Base-by-base conservation (phyloP, 306 rosid genomes). In the Morella rubra region DNA sequence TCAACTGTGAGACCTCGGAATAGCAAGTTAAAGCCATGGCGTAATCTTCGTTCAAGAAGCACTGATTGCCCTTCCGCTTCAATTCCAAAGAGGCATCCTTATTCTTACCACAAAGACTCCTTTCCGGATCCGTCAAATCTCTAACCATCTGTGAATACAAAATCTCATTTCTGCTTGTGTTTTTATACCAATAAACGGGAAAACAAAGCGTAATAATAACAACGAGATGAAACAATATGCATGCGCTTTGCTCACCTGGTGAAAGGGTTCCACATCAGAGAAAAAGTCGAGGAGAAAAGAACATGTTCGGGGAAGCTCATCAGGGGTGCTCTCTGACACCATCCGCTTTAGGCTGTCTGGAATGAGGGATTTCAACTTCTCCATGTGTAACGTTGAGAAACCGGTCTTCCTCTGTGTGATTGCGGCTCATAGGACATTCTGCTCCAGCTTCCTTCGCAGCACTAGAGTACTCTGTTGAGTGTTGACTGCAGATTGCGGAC, bases 61-160 rank as follows among this genome's bases (percentile, higher is more conserved):
- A 86, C 24, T 67, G 85, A 44, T 91, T 93, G 1, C 97, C 97
- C 73, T 85, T 90, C 61, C 81, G 81, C 85, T 93, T 93, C 80
- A 73, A 80, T 61, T 88, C 85, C 84, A 88, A 65, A 19, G 97
- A 91, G 24, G 72, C 86, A 67, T 89, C 93, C 71, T 87, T 80
- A 65, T 52, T 86, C 92, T 93, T 93, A 1, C 90, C 92, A 61
- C 97, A 93, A 15, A 93, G 84, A 81, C 75, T 89, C 56, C 77
- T 79, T 73, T 77, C 84, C 0, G 91, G 84, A 52, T 84, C 89
- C 14, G 90, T 86, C 70, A 93, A 77, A 79, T 91, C 85, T 58
- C 78, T 47, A 56, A 90, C 84, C 64, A 87, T 71, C 98, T 93
- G 77, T 58, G 60, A 53, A 45, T 37, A 40, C 14, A 44, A 74